phyloP scores from a whole-genome alignment of 148 eudicot species.

The Beta vulgaris region DNA sequence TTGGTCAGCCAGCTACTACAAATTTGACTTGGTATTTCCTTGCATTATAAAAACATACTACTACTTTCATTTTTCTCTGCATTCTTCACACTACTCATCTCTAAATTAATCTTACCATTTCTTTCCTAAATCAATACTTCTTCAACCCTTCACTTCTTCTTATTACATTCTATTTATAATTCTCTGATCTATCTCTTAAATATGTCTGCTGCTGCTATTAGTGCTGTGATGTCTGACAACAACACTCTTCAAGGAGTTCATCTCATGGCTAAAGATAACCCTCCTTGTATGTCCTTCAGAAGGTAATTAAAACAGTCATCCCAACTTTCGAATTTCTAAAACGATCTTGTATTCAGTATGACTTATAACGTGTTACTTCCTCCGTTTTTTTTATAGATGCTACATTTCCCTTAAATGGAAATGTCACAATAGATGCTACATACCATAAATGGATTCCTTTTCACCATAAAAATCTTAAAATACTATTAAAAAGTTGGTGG shows the following conservation, averaged over 20 bases:
- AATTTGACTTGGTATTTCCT: neutral
- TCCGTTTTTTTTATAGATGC: too few relatives aligned
- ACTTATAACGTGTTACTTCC: too few relatives aligned
- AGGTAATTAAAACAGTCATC: neutral
- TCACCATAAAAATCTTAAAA: too few relatives aligned
- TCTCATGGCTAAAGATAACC: conserved; percentile 1
- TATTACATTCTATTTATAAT: neutral
- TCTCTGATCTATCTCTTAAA: neutral
- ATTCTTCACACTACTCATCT: neutral
- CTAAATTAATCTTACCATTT: too few relatives aligned
- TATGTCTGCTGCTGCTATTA: neutral
- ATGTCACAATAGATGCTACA: too few relatives aligned
- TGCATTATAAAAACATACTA: neutral
- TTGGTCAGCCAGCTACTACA: neutral
- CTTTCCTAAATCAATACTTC: too few relatives aligned
- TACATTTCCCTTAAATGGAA: too few relatives aligned
- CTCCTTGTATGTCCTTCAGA: neutral
- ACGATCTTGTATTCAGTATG: too few relatives aligned
- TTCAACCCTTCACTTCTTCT: neutral
- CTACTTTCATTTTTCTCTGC: neutral
- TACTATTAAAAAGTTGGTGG: too few relatives aligned
- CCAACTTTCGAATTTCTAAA: too few relatives aligned
- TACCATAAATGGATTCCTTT: too few relatives aligned
- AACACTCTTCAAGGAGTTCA: neutral
- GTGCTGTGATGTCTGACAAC: neutral